Percentiles rank a stretch among this genome's conserved stretches.
These are phyloP conservation scores for Candida labiduridarum DNA, from an alignment of 1,139 yeast genomes.

Conservation along the genomic window DNA sequence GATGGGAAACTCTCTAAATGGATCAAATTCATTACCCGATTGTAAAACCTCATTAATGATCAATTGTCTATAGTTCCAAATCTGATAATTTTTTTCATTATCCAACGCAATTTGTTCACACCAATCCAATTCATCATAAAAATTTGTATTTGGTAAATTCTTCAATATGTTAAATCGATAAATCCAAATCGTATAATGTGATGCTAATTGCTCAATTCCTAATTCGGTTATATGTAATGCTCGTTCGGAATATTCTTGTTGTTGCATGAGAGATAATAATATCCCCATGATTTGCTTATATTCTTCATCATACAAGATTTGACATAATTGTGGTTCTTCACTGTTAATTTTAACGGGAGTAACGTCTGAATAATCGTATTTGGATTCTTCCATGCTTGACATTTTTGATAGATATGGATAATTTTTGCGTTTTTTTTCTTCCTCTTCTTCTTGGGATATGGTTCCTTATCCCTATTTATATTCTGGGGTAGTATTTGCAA, in stretches of 20 bases:
- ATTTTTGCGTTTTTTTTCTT: neutral
- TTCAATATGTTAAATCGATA: conserved; percentile 65
- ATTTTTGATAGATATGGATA: neutral
- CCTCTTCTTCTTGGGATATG: neutral
- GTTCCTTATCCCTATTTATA: neutral
- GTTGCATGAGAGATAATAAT: conserved; percentile 60
- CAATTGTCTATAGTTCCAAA: conserved; percentile 88
- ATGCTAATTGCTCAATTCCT: conserved; percentile 73
- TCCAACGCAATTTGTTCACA: conserved; percentile 72
- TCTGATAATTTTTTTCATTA: conserved; percentile 90
- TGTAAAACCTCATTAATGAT: conserved; percentile 42
- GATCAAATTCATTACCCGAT: conserved; percentile 30
- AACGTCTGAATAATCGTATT: conserved; percentile 39
- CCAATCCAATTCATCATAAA: conserved; percentile 68
- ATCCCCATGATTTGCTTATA: conserved; percentile 64
- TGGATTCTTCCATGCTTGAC: conserved; percentile 12
- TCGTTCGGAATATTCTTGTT: conserved; percentile 67
- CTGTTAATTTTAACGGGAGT: conserved; percentile 44
- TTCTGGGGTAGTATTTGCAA: neutral
- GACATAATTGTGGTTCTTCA: conserved; percentile 61
- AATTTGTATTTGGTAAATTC: conserved; percentile 34
- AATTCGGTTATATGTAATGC: conserved; percentile 66
- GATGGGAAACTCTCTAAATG: conserved; percentile 63
- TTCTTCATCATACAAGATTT: conserved; percentile 75
- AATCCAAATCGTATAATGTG: conserved; percentile 91